phyloP scores from a whole-genome alignment of 495 filamentous ascomycete species.

The Penicillium pulvis region DNA sequence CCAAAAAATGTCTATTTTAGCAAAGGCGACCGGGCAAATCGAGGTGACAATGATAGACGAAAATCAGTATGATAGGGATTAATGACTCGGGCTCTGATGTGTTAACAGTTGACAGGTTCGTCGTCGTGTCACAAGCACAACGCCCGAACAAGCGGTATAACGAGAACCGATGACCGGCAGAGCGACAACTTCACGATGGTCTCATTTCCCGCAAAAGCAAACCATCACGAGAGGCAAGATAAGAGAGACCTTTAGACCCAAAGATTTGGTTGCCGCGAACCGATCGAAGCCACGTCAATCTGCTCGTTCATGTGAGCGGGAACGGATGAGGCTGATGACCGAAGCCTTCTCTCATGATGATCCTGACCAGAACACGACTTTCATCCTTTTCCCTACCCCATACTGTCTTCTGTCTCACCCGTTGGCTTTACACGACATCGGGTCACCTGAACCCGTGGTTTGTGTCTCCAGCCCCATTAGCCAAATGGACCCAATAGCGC shows the following conservation, averaged over 20 bases:
- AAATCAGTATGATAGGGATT: constrained; percentile 7
- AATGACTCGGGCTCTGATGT: constrained; percentile 23
- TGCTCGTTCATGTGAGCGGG: constrained; percentile 26
- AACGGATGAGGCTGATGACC: constrained; percentile 23
- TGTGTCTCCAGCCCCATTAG: constrained; percentile 3
- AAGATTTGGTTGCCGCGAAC: constrained; percentile 15
- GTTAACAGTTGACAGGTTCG: constrained; percentile 20
- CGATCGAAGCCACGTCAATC: constrained; percentile 30
- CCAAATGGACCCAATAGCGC: constrained; percentile 14
- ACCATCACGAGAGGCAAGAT: constrained; percentile 18
- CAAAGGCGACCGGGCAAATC: constrained; percentile 13
- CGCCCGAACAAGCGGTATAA: constrained; percentile 18
- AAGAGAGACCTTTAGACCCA: background rate
- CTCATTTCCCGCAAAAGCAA: constrained; percentile 1
- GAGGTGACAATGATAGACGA: constrained; percentile 12
- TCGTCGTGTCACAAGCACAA: constrained; percentile 29
- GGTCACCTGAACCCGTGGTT: constrained; percentile 27
- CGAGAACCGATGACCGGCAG: background rate
- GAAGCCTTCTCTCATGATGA: background rate
- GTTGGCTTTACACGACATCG: constrained; percentile 20
- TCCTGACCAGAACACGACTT: constrained; percentile 6
- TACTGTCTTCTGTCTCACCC: constrained; percentile 21
- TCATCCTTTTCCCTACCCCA: background rate
- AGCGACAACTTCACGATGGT: background rate
- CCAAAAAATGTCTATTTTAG: constrained; percentile 2